Evolutionary conservation across 2,329 filamentous ascomycete genomes (phyloP).

Genomic region (Hymenoscyphus fraxineus): DNA sequence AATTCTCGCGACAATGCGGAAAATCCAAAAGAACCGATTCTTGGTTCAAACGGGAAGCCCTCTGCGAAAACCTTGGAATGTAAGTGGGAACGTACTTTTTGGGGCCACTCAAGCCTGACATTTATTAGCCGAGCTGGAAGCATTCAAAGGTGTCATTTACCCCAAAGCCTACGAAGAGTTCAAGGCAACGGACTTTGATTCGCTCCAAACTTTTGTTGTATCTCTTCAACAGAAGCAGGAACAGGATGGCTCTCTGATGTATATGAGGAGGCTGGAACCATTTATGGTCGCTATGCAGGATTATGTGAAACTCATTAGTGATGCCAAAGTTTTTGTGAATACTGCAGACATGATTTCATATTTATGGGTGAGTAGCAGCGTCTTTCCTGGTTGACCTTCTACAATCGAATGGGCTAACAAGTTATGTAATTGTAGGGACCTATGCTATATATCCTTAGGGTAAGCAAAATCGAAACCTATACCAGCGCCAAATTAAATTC

Average conservation of each 20-base stretch:
- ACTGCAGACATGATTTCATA: slow-evolving; percentile 43
- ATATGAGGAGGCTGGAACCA: slow-evolving; percentile 42
- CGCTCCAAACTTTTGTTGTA: too few relatives aligned
- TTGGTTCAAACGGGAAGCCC: too few relatives aligned
- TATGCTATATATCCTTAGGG: slow-evolving; percentile 38
- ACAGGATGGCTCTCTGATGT: background rate
- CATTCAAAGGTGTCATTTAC: too few relatives aligned
- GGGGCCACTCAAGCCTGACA: too few relatives aligned
- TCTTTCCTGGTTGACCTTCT: background rate
- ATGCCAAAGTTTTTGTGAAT: slow-evolving; percentile 40
- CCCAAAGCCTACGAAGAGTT: too few relatives aligned
- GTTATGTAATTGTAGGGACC: slow-evolving; percentile 30
- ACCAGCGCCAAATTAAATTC: background rate
- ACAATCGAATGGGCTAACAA: background rate
- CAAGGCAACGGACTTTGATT: too few relatives aligned
- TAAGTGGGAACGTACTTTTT: too few relatives aligned
- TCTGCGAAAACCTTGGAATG: too few relatives aligned
- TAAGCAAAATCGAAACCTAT: slow-evolving; percentile 10
- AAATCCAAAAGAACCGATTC: too few relatives aligned
- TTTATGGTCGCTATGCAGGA: slow-evolving; percentile 40
- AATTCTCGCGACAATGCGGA: too few relatives aligned
- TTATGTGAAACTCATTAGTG: slow-evolving; percentile 38
- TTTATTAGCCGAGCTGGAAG: too few relatives aligned
- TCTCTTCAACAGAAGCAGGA: background rate
- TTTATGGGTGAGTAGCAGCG: slow-evolving; percentile 38